A percentile compares a stretch with the other conserved stretches of the same genome.
Evolutionary conservation across 768 basidiomycete species (phyloP).

Genomic region (Rossbeevera mucosa): DNA sequence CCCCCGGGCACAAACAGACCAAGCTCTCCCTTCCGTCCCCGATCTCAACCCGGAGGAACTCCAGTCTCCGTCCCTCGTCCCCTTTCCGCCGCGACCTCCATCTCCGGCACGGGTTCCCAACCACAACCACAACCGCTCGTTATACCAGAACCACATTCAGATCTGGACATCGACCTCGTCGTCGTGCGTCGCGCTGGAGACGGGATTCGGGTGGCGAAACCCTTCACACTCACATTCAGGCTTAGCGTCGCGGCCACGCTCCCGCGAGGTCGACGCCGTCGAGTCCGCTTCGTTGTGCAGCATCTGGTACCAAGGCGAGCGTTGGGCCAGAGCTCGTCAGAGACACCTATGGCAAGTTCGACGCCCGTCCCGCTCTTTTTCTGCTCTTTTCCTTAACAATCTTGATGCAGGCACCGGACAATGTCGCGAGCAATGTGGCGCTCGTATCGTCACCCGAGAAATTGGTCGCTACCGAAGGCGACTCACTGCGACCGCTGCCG

Average conservation of each 20-base stretch:
- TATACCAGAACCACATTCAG: conserved; percentile 24
- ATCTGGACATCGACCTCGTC: conserved; percentile 56
- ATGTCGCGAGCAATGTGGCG: conserved; percentile 2
- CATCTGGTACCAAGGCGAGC: conserved; percentile 48
- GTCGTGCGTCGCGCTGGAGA: conserved; percentile 47
- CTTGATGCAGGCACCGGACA: conserved; percentile 2
- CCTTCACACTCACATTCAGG: conserved; percentile 55
- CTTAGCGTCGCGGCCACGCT: conserved; percentile 47
- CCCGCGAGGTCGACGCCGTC: conserved; percentile 33
- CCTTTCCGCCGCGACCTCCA: conserved; percentile 29
- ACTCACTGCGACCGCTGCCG: conserved; percentile 32
- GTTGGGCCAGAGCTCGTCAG: conserved; percentile 9
- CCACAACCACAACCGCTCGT: conserved; percentile 20
- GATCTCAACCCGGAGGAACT: conserved; percentile 29
- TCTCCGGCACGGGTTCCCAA: conserved; percentile 13
- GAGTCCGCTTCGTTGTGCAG: conserved; percentile 59
- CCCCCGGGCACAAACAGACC: conserved; percentile 43
- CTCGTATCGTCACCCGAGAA: conserved; percentile 16
- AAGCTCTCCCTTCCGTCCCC: conserved; percentile 38
- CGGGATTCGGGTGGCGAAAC: conserved; percentile 45
- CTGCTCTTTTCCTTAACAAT: conserved; percentile 4
- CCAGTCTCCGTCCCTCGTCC: conserved; percentile 20
- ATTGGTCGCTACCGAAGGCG: neutral
- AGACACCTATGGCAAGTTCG: neutral
- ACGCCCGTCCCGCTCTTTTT: conserved; percentile 6